phyloP scores from a whole-genome alignment of 192 early-diverging fungal genomes.

The Piromyces finnis region DNA sequence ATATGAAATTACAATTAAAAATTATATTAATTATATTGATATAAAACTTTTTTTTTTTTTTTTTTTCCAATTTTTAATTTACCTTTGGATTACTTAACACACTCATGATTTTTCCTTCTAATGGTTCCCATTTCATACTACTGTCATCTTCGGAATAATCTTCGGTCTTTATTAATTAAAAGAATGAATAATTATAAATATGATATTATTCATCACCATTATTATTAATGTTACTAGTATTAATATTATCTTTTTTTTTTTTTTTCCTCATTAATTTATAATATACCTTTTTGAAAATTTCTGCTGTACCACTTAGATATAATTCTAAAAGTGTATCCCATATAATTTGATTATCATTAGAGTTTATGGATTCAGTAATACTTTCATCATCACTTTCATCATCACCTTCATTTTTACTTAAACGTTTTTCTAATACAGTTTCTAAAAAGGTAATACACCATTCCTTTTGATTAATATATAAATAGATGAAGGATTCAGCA shows the following conservation, averaged over 20 bases:
- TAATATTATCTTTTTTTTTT: too few species aligned
- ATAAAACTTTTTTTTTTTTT: not conserved
- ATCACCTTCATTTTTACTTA: conserved; percentile 3
- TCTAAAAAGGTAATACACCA: conserved; percentile 75
- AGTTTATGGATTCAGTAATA: not conserved
- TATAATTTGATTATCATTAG: conserved; percentile 17
- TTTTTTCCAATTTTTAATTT: not conserved
- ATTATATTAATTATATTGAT: too few species aligned
- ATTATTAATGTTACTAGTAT: too few species aligned
- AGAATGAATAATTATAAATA: too few species aligned
- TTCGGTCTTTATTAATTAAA: not conserved
- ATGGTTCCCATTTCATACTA: not conserved
- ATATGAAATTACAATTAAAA: not conserved
- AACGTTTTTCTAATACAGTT: conserved; percentile 56
- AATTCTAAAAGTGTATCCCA: conserved; percentile 90
- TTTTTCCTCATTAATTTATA: too few species aligned
- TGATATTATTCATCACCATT: too few species aligned
- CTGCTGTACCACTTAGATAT: conserved; percentile 36
- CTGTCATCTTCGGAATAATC: not conserved
- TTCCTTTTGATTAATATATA: conserved; percentile 69
- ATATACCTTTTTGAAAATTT: not conserved
- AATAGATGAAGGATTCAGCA: conserved; percentile 49
- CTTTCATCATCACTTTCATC: conserved; percentile 1
- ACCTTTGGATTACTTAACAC: conserved; percentile 51
- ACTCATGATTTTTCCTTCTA: conserved; percentile 41